Evolutionary conservation across 306 rosid species (phyloP).

Genomic region (Prunus mira): DNA sequence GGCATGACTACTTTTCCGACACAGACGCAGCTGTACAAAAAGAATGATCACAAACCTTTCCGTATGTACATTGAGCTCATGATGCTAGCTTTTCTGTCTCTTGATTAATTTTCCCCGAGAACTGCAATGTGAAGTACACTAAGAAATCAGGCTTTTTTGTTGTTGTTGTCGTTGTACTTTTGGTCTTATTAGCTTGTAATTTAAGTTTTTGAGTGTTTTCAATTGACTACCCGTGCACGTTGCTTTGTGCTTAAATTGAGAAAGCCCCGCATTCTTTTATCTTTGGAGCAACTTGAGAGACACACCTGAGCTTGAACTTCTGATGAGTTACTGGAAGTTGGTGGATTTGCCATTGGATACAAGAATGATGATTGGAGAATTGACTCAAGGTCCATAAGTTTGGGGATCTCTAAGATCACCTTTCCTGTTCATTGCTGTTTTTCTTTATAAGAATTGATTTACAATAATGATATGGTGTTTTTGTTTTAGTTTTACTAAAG

Average conservation of each 20-base stretch:
- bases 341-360: neutral
- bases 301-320: neutral
- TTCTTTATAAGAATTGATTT: neutral
- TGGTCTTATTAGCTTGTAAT: neutral
- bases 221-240: neutral
- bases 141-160: neutral
- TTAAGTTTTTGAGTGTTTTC: neutral
- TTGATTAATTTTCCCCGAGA: neutral
- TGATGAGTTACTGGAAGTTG: neutral
- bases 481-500: neutral
- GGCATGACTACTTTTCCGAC: conserved; percentile 17
- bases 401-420: too few relatives aligned
- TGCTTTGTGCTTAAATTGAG: neutral
- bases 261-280: neutral
- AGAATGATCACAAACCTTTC: conserved; percentile 5
- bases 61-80: neutral
- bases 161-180: neutral
- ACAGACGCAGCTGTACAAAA: conserved; percentile 10
- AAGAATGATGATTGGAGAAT: neutral
- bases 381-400: neutral
- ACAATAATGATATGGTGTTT: neutral
- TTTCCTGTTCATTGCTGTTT: neutral
- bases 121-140: neutral
- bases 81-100: neutral
- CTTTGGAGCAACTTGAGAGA: neutral